Evolutionary conservation across 2,329 filamentous ascomycete genomes (phyloP).

Genomic region (Trichoderma simmonsii): DNA sequence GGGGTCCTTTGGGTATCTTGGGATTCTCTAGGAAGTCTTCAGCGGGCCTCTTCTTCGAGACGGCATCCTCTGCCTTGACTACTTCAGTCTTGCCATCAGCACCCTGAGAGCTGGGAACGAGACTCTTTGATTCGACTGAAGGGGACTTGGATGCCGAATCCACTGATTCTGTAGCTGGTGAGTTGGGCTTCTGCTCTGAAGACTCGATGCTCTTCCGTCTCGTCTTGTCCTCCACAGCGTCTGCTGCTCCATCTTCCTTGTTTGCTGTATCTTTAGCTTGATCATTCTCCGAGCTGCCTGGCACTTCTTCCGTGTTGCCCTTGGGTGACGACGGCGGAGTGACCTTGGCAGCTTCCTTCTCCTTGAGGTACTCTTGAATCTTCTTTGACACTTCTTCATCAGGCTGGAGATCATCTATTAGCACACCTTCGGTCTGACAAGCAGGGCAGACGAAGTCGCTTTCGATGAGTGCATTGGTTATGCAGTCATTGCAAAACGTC

Average conservation of each 20-base stretch:
- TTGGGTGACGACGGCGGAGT: conserved; percentile 34
- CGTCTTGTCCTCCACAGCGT: conserved; percentile 23
- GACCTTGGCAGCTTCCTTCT: conserved; percentile 52
- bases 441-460: conserved; percentile 95
- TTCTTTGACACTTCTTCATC: conserved; percentile 77
- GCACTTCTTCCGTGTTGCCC: conserved; percentile 21
- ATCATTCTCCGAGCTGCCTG: conserved; percentile 24
- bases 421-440: conserved; percentile 84
- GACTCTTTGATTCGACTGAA: conserved; percentile 30
- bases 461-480: conserved; percentile 97
- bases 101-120: conserved; percentile 32
- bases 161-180: conserved; percentile 27
- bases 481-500: conserved; percentile 99
- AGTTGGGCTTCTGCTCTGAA: conserved; percentile 35
- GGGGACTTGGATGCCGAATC: conserved; percentile 27
- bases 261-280: conserved; percentile 41
- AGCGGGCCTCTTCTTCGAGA: conserved; percentile 76
- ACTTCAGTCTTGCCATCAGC: conserved; percentile 36
- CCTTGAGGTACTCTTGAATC: conserved; percentile 70
- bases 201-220: conserved; percentile 24
- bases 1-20: conserved; percentile 62
- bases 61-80: conserved; percentile 32
- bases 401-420: conserved; percentile 84
- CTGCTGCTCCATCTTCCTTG: conserved; percentile 40
- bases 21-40: conserved; percentile 67